Base-by-base conservation (phyloP, 1,139 yeast species). In the Suhomyces ambrosiae region DNA sequence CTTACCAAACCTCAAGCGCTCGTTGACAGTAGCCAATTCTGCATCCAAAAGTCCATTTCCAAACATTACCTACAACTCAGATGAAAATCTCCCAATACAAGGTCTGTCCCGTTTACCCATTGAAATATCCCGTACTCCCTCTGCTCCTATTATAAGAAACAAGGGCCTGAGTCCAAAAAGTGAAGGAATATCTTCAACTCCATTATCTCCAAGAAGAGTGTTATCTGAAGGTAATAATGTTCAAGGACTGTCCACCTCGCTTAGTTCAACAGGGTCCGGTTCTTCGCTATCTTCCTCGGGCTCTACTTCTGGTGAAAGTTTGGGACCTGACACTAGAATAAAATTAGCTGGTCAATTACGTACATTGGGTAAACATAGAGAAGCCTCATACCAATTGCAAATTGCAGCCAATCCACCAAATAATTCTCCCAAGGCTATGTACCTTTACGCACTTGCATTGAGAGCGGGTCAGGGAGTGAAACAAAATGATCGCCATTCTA, bases 401-500 rank as follows among this genome's bases (percentile, higher is more conserved):
- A 67, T 76, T 24, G 81, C 84, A 2, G 82, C 87, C 1, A 71
- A 68, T 44, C 61, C 63, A 25, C 88, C 89, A 2, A 73, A 76
- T 47, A 71, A 70, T 47, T 79, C 82, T 30, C 65, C 71, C 1
- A 56, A 56, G 37, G 95, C 92, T 1, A 84, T 80, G 84, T 71
- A 80, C 32, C 58, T 83, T 25, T 86, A 85, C 54, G 87, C 90
- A 0, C 60, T 83, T 48, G 84, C 92, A 0, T 60, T 86, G 22
- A 67, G 85, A 39, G 68, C 75, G 40, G 95, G 94, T 1, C 81
- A 81, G 60, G 95, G 95, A 0, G 80, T 82, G 11, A 71, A 78
- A 19, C 75, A 72, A 42, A 82, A 82, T 54, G 75, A 78, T 31
- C 53, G 63, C 10, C 76, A 73, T 38, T 78, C 89, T 1, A 67